A percentile compares a stretch with the other conserved stretches of the same genome.
These are phyloP conservation scores for Glutinoglossum americanum DNA, from an alignment of 495 filamentous ascomycete species.

Conservation along the genomic window DNA sequence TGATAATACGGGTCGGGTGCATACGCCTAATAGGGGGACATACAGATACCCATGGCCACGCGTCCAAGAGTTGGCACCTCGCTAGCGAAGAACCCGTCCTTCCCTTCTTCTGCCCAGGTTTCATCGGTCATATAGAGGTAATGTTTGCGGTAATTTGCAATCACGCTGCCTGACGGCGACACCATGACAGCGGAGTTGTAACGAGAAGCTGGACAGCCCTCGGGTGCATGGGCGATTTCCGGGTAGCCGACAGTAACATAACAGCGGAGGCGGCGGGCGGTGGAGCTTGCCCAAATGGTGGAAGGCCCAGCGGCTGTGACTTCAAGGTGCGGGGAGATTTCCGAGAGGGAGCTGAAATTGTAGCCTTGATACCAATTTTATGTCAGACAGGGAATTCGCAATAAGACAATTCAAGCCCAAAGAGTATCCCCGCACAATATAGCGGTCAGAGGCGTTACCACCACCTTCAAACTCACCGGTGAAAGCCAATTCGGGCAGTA, in stretches of 20 bases:
- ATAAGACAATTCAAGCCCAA: neutral
- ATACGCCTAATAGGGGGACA: neutral
- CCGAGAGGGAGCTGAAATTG: slow-evolving; percentile 61
- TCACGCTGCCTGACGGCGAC: slow-evolving; percentile 42
- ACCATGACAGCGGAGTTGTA: slow-evolving; percentile 79
- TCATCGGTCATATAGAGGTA: slow-evolving; percentile 87
- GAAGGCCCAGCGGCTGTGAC: slow-evolving; percentile 48
- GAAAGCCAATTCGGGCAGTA: slow-evolving; percentile 6
- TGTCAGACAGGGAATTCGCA: neutral
- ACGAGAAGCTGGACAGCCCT: slow-evolving; percentile 19
- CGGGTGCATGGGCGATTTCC: slow-evolving; percentile 29
- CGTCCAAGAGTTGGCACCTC: slow-evolving; percentile 26
- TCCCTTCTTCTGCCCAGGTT: slow-evolving; percentile 69
- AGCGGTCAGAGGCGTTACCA: neutral
- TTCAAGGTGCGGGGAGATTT: slow-evolving; percentile 70
- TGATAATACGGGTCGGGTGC: neutral
- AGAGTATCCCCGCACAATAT: neutral
- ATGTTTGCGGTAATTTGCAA: slow-evolving; percentile 72
- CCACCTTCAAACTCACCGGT: neutral
- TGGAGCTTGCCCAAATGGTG: slow-evolving; percentile 57
- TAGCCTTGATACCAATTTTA: slow-evolving; percentile 37
- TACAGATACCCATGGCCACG: slow-evolving; percentile 16
- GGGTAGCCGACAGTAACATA: slow-evolving; percentile 82
- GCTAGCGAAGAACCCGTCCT: slow-evolving; percentile 34
- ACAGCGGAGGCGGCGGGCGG: slow-evolving; percentile 50